Evolutionary conservation across 768 basidiomycete species (phyloP).

Genomic region (Pisolithus albus): DNA sequence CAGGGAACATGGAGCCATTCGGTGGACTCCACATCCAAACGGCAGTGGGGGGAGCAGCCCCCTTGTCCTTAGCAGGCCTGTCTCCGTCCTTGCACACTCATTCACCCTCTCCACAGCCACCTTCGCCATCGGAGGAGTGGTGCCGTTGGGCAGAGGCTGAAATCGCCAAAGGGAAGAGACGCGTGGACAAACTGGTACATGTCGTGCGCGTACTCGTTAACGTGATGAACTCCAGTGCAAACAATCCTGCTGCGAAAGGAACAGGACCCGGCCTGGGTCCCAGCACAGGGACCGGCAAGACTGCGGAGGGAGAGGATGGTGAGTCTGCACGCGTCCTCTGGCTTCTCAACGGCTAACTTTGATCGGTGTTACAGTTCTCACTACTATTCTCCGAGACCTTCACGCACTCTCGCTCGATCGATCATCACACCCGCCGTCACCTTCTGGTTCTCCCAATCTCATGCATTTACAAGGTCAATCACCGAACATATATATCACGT

Average conservation of each 20-base stretch:
- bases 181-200: slow-evolving; percentile 53
- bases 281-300: background rate
- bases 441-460: slow-evolving; percentile 19
- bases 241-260: background rate
- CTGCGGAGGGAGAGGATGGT: slow-evolving; percentile 1
- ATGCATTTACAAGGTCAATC: slow-evolving; percentile 22
- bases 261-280: background rate
- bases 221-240: slow-evolving; percentile 39
- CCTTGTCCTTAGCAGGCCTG: background rate
- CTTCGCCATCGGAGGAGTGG: slow-evolving; percentile 20
- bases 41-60: background rate
- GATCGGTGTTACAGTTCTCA: slow-evolving; percentile 10
- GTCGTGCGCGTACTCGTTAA: slow-evolving; percentile 62
- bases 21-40: background rate
- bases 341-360: background rate
- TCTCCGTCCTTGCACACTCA: background rate
- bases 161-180: slow-evolving; percentile 53
- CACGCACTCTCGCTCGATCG: slow-evolving; percentile 20
- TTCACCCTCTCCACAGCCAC: slow-evolving; percentile 1
- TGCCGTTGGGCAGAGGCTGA: slow-evolving; percentile 24
- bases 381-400: slow-evolving; percentile 19
- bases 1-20: background rate
- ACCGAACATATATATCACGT: slow-evolving; percentile 71
- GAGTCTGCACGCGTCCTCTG: slow-evolving; percentile 11
- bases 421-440: slow-evolving; percentile 19